phyloP scores from a whole-genome alignment of 2,329 filamentous ascomycete genomes.

The Fusarium caatingaense region DNA sequence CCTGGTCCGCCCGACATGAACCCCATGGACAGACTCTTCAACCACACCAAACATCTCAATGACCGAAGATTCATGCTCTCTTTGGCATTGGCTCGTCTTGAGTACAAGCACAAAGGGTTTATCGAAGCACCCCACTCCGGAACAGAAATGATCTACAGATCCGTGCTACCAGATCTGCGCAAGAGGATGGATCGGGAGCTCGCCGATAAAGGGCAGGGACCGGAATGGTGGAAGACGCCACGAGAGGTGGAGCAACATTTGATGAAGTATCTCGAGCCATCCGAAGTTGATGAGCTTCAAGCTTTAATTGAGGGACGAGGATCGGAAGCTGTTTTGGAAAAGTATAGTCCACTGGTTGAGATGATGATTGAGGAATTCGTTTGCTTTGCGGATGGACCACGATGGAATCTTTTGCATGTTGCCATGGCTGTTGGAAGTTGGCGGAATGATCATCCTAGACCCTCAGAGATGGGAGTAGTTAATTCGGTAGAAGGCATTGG shows the following conservation, averaged over 20 bases:
- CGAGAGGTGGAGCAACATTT: slow-evolving; percentile 39
- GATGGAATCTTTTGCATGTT: slow-evolving; percentile 42
- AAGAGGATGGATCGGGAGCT: slow-evolving; percentile 33
- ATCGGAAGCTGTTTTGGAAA: slow-evolving; percentile 5
- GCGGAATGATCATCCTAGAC: slow-evolving; percentile 19
- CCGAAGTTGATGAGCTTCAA: slow-evolving; percentile 34
- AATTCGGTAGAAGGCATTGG: not conserved
- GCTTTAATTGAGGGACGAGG: slow-evolving; percentile 39
- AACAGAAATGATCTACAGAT: slow-evolving; percentile 6
- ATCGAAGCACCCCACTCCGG: slow-evolving; percentile 16
- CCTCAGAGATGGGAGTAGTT: slow-evolving; percentile 13
- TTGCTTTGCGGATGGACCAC: slow-evolving; percentile 43
- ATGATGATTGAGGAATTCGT: slow-evolving; percentile 39
- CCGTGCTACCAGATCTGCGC: slow-evolving; percentile 1
- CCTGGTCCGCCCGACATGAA: slow-evolving; percentile 1
- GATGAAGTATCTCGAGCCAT: slow-evolving; percentile 25
- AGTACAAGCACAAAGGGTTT: slow-evolving; percentile 40
- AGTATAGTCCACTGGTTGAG: slow-evolving; percentile 35
- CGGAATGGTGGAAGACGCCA: slow-evolving; percentile 42
- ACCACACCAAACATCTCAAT: slow-evolving; percentile 36
- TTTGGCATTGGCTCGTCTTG: slow-evolving; percentile 34
- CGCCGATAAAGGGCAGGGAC: slow-evolving; percentile 12
- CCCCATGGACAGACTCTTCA: slow-evolving; percentile 41
- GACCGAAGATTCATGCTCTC: slow-evolving; percentile 40
- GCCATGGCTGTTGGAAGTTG: slow-evolving; percentile 38